Base-by-base conservation (phyloP, 2,329 filamentous ascomycete genomes). In the Sordariomycetes sp. region DNA sequence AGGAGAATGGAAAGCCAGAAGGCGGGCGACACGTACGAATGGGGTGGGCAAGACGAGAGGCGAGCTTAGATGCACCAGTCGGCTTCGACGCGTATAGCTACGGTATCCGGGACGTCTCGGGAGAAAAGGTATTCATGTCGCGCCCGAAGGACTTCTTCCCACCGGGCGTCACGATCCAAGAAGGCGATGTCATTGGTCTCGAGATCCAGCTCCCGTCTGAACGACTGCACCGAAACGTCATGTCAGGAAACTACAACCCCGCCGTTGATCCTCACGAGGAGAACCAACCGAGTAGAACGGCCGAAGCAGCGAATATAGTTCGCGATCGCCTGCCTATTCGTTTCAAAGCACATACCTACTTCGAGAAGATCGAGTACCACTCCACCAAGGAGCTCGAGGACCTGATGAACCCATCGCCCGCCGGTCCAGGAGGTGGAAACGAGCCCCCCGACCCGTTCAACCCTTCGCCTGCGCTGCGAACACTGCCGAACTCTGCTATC, bases 11-110 rank as follows among this genome's bases (percentile, higher is more conserved):
- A 21, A 68, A 64, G 30, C 52, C 59, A 12, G 61, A 68, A 20
- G 65, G 70, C 33, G 68, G 65, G 28, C 71, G 67, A 49, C 84
- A 71, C 51, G 80, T 96, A 17, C 82, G 92, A 7, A 75, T 96
- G 53, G 93, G 93, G 4, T 96, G 86, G 66, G 83, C 84, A 3
- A 65, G 86, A 40, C 69, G 86, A 32, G 86, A 94, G 53, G 84
- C 86, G 9, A 83, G 82, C 0, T 61, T 92, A 2, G 86, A 93
- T 56, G 82, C 81, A 1, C 86, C 86, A 0, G 85, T 92, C 1
- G 86, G 86, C 1, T 92, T 86, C 45, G 86, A 93, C 51, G 83
- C 83, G 27, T 95, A 96, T 61, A 94, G 88, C 51, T 96, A 96
- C 54, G 90, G 85, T 30, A 75, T 96, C 37, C 82, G 88, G 28